These are phyloP conservation scores for Candida cerambycidarum DNA, from an alignment of 805 yeast species.

Conservation along the genomic window DNA sequence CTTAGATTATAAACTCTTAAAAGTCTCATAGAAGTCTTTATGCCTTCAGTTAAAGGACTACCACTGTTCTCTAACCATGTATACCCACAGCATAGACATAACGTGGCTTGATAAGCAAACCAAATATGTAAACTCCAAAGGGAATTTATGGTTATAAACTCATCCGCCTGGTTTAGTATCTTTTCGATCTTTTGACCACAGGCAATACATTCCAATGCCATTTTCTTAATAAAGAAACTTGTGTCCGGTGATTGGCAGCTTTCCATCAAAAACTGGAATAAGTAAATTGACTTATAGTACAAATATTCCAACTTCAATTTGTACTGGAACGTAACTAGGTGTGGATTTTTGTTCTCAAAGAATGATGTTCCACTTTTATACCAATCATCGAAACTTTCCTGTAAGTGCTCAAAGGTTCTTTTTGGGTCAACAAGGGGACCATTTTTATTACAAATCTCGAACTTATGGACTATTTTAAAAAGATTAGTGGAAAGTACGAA, in stretches of 20 bases:
- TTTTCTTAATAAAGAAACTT: background rate
- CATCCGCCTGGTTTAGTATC: background rate
- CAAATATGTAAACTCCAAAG: slow-evolving; percentile 5
- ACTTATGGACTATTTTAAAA: background rate
- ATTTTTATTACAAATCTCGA: background rate
- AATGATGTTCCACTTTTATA: background rate
- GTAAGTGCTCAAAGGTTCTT: background rate
- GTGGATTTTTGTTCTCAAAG: background rate
- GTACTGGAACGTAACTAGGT: background rate
- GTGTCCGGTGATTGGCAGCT: background rate
- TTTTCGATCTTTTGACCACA: background rate
- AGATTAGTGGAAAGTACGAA: background rate
- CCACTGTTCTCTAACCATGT: background rate
- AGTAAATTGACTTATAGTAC: background rate
- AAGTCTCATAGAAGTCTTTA: slow-evolving; percentile 1
- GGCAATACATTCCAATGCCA: background rate
- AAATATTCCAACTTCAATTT: background rate
- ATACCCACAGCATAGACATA: slow-evolving; percentile 3
- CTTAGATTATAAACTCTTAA: slow-evolving; percentile 4
- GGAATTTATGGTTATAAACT: background rate
- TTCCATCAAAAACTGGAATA: background rate
- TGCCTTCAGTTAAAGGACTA: background rate
- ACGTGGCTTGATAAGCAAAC: slow-evolving; percentile 2
- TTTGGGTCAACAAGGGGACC: background rate
- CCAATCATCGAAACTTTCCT: background rate